Conservation (phyloP, 768 basidiomycete genomes). For the Butyriboletus loyo region DNA sequence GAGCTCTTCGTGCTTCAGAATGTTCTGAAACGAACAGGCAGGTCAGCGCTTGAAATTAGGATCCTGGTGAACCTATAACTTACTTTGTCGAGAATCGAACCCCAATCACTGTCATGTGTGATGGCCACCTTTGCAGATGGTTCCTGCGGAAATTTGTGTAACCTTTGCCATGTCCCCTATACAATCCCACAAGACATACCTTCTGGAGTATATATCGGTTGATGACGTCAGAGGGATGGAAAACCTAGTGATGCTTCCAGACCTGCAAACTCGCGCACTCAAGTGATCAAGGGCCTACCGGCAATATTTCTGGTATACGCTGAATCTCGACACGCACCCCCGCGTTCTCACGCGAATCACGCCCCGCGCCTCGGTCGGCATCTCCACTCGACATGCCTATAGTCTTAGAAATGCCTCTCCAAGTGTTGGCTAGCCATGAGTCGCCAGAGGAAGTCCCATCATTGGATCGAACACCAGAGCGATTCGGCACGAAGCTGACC, state of each 20-base stretch:
- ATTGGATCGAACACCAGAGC: neutral
- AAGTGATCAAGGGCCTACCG: constrained; percentile 5
- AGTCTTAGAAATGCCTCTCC: constrained; percentile 14
- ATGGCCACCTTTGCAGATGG: constrained; percentile 24
- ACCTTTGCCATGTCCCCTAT: neutral
- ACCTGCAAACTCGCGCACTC: neutral
- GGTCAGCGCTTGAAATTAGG: neutral
- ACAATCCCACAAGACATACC: constrained; percentile 2
- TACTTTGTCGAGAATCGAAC: constrained; percentile 15
- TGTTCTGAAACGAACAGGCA: neutral
- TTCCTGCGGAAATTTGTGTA: constrained; percentile 5
- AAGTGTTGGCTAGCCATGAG: constrained; percentile 19
- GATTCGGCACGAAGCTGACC: constrained; percentile 5
- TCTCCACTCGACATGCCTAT: constrained; percentile 11
- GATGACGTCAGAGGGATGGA: constrained; percentile 24
- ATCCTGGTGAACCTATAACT: neutral
- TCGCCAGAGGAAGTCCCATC: neutral
- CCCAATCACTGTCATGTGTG: constrained; percentile 25
- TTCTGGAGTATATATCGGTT: constrained; percentile 23
- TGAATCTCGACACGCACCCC: constrained; percentile 12
- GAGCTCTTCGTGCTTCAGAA: constrained; percentile 12
- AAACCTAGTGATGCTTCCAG: constrained; percentile 14
- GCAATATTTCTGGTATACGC: constrained; percentile 17
- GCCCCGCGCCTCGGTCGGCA: neutral
- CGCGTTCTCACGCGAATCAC: neutral